Percentiles rank a stretch among this genome's conserved stretches.
phyloP scores from a whole-genome alignment of 768 basidiomycete genomes.

The Pulveroboletus sp. region DNA sequence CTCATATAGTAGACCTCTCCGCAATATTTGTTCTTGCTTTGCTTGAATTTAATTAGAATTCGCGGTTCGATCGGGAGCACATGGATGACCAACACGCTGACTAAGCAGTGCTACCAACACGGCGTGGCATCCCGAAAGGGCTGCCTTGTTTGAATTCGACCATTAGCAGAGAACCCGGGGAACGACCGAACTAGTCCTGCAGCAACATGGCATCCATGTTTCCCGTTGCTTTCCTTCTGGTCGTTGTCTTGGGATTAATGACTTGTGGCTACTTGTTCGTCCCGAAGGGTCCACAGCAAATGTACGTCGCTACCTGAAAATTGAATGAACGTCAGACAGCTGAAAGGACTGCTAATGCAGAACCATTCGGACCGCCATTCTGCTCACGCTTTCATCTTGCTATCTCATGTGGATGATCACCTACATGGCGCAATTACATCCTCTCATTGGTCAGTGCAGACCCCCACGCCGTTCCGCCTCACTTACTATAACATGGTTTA shows the following conservation, averaged over 20 bases:
- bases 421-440: constrained; percentile 93
- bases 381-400: constrained; percentile 76
- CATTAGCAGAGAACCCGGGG: not conserved
- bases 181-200: constrained; percentile 1
- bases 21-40: too few relatives aligned
- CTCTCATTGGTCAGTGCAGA: constrained; percentile 71
- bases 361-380: constrained; percentile 72
- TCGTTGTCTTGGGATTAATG: constrained; percentile 63
- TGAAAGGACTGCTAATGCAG: constrained; percentile 38
- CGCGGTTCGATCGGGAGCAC: too few relatives aligned
- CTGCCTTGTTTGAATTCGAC: too few relatives aligned
- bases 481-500: not conserved
- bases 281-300: constrained; percentile 87
- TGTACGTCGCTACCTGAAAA: constrained; percentile 49
- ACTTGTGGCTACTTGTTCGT: constrained; percentile 59
- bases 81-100: too few relatives aligned
- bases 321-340: not conserved
- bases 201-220: constrained; percentile 63
- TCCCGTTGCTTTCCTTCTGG: constrained; percentile 64
- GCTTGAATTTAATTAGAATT: too few relatives aligned
- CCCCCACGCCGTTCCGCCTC: not conserved
- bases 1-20: constrained; percentile 6
- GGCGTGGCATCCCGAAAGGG: too few relatives aligned
- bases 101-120: too few relatives aligned
- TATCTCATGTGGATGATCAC: constrained; percentile 98